Evolutionary conservation across 2,329 filamentous ascomycete species (phyloP).

Genomic region (Leptographium flavum): DNA sequence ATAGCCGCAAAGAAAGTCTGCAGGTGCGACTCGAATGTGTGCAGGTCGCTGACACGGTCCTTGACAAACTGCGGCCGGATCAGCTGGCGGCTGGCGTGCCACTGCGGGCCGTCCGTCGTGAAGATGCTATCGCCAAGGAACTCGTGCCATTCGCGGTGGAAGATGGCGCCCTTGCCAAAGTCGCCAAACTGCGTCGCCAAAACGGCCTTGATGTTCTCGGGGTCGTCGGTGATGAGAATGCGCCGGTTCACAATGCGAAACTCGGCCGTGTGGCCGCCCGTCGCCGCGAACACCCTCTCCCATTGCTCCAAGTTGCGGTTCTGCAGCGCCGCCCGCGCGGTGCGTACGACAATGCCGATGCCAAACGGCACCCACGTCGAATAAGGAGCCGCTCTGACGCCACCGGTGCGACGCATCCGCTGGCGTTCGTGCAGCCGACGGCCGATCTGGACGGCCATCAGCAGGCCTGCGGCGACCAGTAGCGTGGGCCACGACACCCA

Average conservation of each 20-base stretch:
- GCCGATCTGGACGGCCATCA: slow-evolving; percentile 20
- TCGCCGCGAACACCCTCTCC: slow-evolving; percentile 31
- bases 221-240: slow-evolving; percentile 64
- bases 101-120: slow-evolving; percentile 62
- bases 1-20: slow-evolving; percentile 58
- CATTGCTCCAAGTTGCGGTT: slow-evolving; percentile 50
- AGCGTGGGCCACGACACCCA: slow-evolving; percentile 28
- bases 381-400: not conserved
- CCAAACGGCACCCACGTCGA: slow-evolving; percentile 26
- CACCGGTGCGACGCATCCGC: slow-evolving; percentile 8
- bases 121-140: slow-evolving; percentile 69
- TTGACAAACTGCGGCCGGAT: slow-evolving; percentile 79
- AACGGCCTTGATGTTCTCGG: slow-evolving; percentile 83
- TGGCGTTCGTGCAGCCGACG: slow-evolving; percentile 1
- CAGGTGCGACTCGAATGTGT: slow-evolving; percentile 69
- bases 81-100: slow-evolving; percentile 70
- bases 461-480: slow-evolving; percentile 22
- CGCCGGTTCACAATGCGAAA: slow-evolving; percentile 37
- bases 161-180: slow-evolving; percentile 67
- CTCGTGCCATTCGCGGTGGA: slow-evolving; percentile 60
- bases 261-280: slow-evolving; percentile 45
- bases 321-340: slow-evolving; percentile 34
- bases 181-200: slow-evolving; percentile 77
- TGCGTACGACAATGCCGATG: slow-evolving; percentile 47
- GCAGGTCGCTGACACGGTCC: slow-evolving; percentile 68